Conservation (phyloP, 495 filamentous ascomycete genomes). For the Usnea hakonensis region DNA sequence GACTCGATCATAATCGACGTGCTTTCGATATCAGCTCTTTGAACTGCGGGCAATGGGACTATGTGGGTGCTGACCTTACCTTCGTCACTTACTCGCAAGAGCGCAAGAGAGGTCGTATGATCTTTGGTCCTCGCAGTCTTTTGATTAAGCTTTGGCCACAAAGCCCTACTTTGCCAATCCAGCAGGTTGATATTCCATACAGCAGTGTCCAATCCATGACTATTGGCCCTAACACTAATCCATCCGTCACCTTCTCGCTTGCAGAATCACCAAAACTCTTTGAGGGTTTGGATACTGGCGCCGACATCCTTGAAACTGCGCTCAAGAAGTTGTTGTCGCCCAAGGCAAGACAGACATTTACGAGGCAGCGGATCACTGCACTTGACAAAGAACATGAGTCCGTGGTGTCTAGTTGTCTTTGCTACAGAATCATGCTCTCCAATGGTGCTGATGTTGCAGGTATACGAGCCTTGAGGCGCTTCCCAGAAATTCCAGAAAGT, state of each 20-base stretch:
- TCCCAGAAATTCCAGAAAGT: constrained; percentile 21
- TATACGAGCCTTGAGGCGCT: constrained; percentile 16
- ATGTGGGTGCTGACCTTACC: constrained; percentile 30
- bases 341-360: constrained; percentile 11
- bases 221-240: constrained; percentile 24
- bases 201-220: constrained; percentile 32
- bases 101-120: constrained; percentile 27
- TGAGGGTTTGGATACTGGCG: constrained; percentile 15
- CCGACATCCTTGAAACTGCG: constrained; percentile 18
- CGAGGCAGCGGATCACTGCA: constrained; percentile 12
- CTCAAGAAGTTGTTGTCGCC: constrained; percentile 9
- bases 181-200: constrained; percentile 36
- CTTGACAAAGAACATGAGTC: constrained; percentile 23
- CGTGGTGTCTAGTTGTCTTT: constrained; percentile 24
- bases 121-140: constrained; percentile 36
- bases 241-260: constrained; percentile 33
- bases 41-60: constrained; percentile 46
- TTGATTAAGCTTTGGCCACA: constrained; percentile 25
- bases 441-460: constrained; percentile 1
- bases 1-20: not conserved
- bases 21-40: constrained; percentile 21
- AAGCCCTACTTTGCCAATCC: not conserved
- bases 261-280: constrained; percentile 23
- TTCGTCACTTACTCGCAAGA: constrained; percentile 42
- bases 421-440: constrained; percentile 24